Base-by-base conservation (phyloP, 139 green algal genomes). In the Coelastrella sp. region DNA sequence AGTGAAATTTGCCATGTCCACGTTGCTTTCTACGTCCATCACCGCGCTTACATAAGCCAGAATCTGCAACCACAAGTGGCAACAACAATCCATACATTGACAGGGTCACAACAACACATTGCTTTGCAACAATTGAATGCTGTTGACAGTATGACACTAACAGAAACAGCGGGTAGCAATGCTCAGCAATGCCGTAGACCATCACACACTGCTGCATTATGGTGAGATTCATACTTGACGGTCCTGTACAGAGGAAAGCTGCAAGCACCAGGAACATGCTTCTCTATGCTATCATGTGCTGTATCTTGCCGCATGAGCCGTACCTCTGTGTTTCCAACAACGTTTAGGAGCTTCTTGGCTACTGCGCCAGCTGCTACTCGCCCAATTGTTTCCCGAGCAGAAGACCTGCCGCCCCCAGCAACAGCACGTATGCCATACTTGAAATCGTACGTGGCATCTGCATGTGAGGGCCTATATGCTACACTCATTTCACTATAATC, bases 361-460 rank as follows among this genome's bases (percentile, higher is more conserved):
- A 99, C 88, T 9, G 97, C 97, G 0, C 97, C 97, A 21, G 97
- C 97, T 23, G 97, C 97, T n/a, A 99, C 96, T 2, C 97, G 91
- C 1, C 97, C 97, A 59, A 99, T 99, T 2, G 97, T 99, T 87
- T 99, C 97, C 4, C 97, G 90, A 5, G 97, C 97, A 23, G 93
- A 98, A 27, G 94, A 98, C 25, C 97, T 87, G 25, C 97, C 97
- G n/a, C 97, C 97, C n/a, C 97, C 97, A 19, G 95, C 95, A 4
- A 99, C 91, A 7, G 97, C 97, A 2, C 97, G 90, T 64, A 99
- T 98, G 85, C 97, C 97, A 88, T 99, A 99, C 90, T 99, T 99
- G 90, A 98, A 98, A 87, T 99, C 97, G 86, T 99, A 99, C 0
- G 97, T 99, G 9, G 97, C 97, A 88, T 99, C 97, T 19, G 97